A percentile compares a stretch with the other conserved stretches of the same genome.
Conservation (phyloP, 345 rosid genomes). For the Salix exigua region DNA sequence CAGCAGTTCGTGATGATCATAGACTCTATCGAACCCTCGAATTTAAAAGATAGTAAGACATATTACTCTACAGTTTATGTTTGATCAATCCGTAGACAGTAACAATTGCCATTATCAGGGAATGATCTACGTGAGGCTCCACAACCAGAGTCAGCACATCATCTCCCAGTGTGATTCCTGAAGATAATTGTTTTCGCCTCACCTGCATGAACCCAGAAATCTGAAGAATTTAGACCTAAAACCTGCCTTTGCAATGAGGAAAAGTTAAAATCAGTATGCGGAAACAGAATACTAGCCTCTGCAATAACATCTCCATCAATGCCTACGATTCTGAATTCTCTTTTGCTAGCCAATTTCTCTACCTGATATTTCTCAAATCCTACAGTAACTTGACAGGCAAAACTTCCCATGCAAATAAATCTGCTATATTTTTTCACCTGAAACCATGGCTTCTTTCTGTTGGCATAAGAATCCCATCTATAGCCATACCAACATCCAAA, state of each 20-base stretch:
- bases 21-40: not conserved
- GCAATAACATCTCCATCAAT: constrained; percentile 27
- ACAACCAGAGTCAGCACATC: constrained; percentile 27
- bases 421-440: constrained; percentile 22
- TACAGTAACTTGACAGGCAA: constrained; percentile 22
- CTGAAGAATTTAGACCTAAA: not conserved
- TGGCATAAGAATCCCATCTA: constrained; percentile 2
- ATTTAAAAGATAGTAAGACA: not conserved
- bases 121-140: constrained; percentile 26
- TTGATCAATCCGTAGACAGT: constrained; percentile 25
- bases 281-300: constrained; percentile 23
- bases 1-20: no score
- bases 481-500: constrained; percentile 40
- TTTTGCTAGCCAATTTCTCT: constrained; percentile 13
- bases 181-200: constrained; percentile 26
- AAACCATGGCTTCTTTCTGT: constrained; percentile 33
- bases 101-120: constrained; percentile 21
- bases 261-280: not conserved
- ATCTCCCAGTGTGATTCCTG: constrained; percentile 20
- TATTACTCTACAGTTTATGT: constrained; percentile 16
- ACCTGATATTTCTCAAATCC: constrained; percentile 21
- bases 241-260: not conserved
- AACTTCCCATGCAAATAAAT: constrained; percentile 16
- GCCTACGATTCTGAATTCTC: constrained; percentile 31
- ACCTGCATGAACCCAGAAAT: constrained; percentile 28